Base-by-base conservation (phyloP, 306 rosid species). In the Lathyrus sativus region DNA sequence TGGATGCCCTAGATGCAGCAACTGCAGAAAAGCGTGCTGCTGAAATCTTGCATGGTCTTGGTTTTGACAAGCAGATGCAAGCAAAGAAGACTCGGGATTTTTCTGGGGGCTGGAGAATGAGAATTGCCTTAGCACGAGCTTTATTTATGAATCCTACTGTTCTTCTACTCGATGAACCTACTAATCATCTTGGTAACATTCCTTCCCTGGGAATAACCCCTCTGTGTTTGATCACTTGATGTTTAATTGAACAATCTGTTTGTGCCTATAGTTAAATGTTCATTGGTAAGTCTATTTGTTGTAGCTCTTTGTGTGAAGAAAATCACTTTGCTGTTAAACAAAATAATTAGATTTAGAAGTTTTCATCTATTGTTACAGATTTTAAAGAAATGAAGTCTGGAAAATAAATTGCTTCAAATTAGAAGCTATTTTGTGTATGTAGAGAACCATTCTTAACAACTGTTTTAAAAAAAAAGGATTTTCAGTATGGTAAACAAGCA, bases 41-140 rank as follows among this genome's bases (percentile, higher is more conserved):
- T 65, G 98, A 93, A 81, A 93, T 93, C 46, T 84, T 93, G 33
- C 76, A 54, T 72, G 98, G 98, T 60, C 98, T 93, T 70, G 98
- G 98, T 14, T 93, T 93, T 71, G 35, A 83, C 84, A 93, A 90
- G 87, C 67, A 84, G 81, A 93, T 93, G 98, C 98, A 93, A 55
- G 86, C 82, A 28, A 88, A 90, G 87, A 90, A 86, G 81, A 90
- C 97, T 0, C 76, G 89, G 9, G 98, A 93, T 79, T 93, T 93
- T 81, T 93, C 98, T 15, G 98, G 98, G 65, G 98, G 98, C 56
- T 93, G 98, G 98, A 93, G 98, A 70, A 93, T 93, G 98, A 85
- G 98, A 73, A 90, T 93, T 77, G 95, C 97, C 11, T 71, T 93
- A 57, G 97, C 97, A 17, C 86, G 97, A 62, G 97, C 98, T 29